Base-by-base conservation (phyloP, 2,329 filamentous ascomycete genomes). In the Tolypocladium album region DNA sequence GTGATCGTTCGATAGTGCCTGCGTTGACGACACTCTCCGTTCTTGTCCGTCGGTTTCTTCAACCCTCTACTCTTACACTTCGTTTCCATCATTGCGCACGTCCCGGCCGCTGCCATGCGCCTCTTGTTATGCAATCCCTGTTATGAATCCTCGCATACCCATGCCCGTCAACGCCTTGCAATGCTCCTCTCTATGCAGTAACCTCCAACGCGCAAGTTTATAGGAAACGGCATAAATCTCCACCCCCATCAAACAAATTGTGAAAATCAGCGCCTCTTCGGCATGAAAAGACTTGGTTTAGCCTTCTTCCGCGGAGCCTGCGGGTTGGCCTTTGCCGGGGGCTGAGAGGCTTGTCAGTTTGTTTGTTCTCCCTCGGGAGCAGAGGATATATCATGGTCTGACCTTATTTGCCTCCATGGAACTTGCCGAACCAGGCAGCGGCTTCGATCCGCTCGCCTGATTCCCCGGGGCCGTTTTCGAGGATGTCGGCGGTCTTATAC, bases 361-460 rank as follows among this genome's bases (percentile, higher is more conserved):
- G 53, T 36, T 27, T 45, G 39, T 31, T 12, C 31, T 17, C 38
- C 50, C 15, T 47, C 56, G 60, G 13, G 13, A 11, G 22, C 27
- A 13, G 3, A 13, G 3, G 9, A 9, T 17, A 2, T 38, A 7
- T 22, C 13, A 0, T 22, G 8, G 24, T n/a, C 50, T 55, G 27
- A 70, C 68, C 64, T 63, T 69, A 56, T 55, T 62, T n/a, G 62
- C 63, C 45, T 61, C 50, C 52, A 63, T 53, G 53, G 61, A 60
- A n/a, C 50, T 60, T 31, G 61, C 24, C 59, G 65, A 60, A 43
- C 64, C 57, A n/a, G 62, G 61, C 45, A 60, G 61, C 42, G 62
- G 55, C 31, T 62, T 63, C 50, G 67, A 66, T 56, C 67, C 67
- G 60, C 60, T 68, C 39, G 67, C 62, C 55, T 64, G 62, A 27